Evolutionary conservation across 164 flowering plant genomes (phyloP), one percentile per base, ranked within the genome.

Genomic region (Santalum album): DNA sequence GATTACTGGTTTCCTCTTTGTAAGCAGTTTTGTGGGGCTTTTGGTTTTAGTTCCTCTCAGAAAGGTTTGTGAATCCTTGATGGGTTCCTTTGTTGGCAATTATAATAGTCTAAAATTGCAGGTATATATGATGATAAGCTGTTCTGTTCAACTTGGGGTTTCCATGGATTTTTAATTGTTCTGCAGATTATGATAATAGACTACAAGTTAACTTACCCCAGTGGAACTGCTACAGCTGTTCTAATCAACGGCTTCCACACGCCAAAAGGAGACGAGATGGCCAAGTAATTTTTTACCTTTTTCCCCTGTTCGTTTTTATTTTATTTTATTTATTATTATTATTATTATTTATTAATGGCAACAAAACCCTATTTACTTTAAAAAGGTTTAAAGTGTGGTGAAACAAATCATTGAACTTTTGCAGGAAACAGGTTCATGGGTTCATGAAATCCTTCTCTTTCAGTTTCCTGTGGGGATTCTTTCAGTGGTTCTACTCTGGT

Each of bases 211-310:
- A 24, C 73, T 45, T 83, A 80, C 57, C 86, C 89, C 34, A 83
- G 84, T 68, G 89, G 89, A 56, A 73, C 80, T 53, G 86, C 86
- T 17, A 80, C 89, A 22, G 86, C 80, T 21, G 73, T 74, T 53
- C 80, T 83, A 20, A 83, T 83, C 45, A 83, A 83, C 49, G 78
- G 83, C 7, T 83, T 83, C 51, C 89, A 83, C 54, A 76, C 86
- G 51, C 60, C 72, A 29, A 69, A 68, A 45, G 89, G 89, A 45
- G 75, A 74, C 55, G 59, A 76, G 56, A 71, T 59, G 54, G 80
- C 80, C 52, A 81, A 63, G 84, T 79, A 73, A 15, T 58, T 40
- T 25, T 32, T 1, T 21, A 25, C n/a, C n/a, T n/a, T n/a, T n/a
- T 58, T 42, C 27, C 27, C 46, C 46, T n/a, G 17, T 1, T 26